These are phyloP conservation scores for Globisporangium barbulae DNA, from an alignment of 352 stramenopile genomes.

Conservation along the genomic window DNA sequence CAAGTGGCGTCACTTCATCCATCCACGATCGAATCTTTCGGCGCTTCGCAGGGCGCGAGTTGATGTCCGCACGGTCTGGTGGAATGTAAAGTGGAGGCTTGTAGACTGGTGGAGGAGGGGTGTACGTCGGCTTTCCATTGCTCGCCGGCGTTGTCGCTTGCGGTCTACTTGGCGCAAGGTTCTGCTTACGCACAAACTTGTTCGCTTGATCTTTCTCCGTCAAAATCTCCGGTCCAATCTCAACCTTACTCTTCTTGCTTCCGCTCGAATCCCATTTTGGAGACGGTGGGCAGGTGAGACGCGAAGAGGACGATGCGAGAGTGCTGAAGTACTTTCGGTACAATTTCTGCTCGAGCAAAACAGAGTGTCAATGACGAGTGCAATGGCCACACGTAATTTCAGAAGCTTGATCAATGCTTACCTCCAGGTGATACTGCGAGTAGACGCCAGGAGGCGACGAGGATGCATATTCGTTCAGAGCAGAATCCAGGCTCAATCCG, in stretches of 20 bases:
- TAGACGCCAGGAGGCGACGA: slow-evolving; percentile 63
- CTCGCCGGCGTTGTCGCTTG: slow-evolving; percentile 22
- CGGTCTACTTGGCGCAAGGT: slow-evolving; percentile 6
- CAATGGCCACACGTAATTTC: background rate
- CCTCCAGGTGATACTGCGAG: slow-evolving; percentile 63
- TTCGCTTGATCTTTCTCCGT: slow-evolving; percentile 61
- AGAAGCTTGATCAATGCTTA: slow-evolving; percentile 15
- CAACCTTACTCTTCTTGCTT: slow-evolving; percentile 33
- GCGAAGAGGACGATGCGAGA: slow-evolving; percentile 44
- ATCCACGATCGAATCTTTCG: slow-evolving; percentile 87
- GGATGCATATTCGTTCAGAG: slow-evolving; percentile 58
- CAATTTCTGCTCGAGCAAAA: slow-evolving; percentile 31
- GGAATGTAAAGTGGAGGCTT: slow-evolving; percentile 72
- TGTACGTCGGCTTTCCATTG: slow-evolving; percentile 24
- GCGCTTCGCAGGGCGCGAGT: slow-evolving; percentile 55
- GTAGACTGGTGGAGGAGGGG: slow-evolving; percentile 47
- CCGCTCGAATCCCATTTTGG: slow-evolving; percentile 66
- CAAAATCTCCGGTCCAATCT: slow-evolving; percentile 57
- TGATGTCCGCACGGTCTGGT: slow-evolving; percentile 49
- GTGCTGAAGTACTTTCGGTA: slow-evolving; percentile 83
- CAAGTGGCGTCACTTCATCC: slow-evolving; percentile 67
- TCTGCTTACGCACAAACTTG: slow-evolving; percentile 57
- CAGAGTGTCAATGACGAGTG: slow-evolving; percentile 5
- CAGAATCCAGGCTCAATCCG: slow-evolving; percentile 51
- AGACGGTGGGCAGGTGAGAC: slow-evolving; percentile 43